Evolutionary conservation across 2,329 filamentous ascomycete species (phyloP), one percentile per base, ranked within the genome.

Genomic region (Aspergillus versicolor): DNA sequence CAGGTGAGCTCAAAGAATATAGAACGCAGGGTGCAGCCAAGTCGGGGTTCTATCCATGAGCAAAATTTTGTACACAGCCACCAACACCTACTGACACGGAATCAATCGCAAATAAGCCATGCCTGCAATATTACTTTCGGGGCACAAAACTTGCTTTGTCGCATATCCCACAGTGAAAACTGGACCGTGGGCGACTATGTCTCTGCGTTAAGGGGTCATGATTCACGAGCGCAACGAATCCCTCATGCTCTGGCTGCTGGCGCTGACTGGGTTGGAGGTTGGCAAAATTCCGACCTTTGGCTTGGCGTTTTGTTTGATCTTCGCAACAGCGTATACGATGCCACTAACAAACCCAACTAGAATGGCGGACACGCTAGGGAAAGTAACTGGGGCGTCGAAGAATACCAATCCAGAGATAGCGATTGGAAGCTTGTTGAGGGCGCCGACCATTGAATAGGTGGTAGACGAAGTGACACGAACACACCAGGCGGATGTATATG

Each of bases 401-500:
- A 99, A 99, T 68, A 99, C 77, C 41, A 99, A 84, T 27, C 94
- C 94, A 62, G 89, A 93, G 64, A 99, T 75, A 54, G 94, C 94
- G 66, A 99, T 92, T 42, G 94, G 94, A 32, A 99, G 87, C 82
- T 99, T 99, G 84, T 99, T 99, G 69, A 99, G 82, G 17, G 93
- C 91, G 61, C 94, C 94, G 56, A 97, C 94, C 93, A 99, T 97
- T 30, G 91, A 96, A 81, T 97, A 99, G 2, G 94, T 99, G 8
- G 94, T 99, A 17, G 92, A 97, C 0, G 92, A 96, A 7, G 94
- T 97, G 63, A 96, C 90, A 65, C 94, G 92, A 63, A 99, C 95
- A 73, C 94, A 97, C 94, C 94, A 99, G 38, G 94, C 94, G 15
- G 93, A 97, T 71, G 92, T 95, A 83, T 99, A 99, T n/a, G 93